Evolutionary conservation across 2,329 filamentous ascomycete species (phyloP).

Genomic region (Lecanoromycetidae sp.): DNA sequence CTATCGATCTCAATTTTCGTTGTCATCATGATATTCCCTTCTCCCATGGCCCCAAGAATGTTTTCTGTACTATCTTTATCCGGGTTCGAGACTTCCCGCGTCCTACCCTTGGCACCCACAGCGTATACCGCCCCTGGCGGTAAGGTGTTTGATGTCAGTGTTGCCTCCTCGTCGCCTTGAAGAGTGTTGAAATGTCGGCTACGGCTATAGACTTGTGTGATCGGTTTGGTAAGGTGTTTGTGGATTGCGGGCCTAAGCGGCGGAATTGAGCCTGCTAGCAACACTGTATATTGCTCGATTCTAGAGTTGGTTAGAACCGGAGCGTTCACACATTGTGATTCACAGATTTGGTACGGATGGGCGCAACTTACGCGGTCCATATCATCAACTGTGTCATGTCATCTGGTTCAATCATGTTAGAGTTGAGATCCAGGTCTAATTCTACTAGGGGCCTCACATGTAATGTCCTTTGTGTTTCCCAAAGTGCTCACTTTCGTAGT

Average conservation of each 20-base stretch:
- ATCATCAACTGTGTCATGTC: background rate
- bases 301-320: background rate
- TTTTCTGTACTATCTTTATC: background rate
- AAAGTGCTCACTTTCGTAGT: background rate
- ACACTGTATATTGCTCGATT: background rate
- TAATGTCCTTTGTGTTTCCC: background rate
- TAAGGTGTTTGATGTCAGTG: background rate
- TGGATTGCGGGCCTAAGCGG: background rate
- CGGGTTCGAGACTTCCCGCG: background rate
- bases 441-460: too few species aligned
- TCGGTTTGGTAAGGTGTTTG: background rate
- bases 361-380: slow-evolving; percentile 2
- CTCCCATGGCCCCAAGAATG: background rate
- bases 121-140: background rate
- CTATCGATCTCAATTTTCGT: background rate
- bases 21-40: slow-evolving; percentile 1
- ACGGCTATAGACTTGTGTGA: background rate
- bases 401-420: background rate
- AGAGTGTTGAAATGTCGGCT: background rate
- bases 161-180: background rate
- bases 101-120: background rate
- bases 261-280: slow-evolving; percentile 1
- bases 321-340: background rate
- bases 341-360: too few species aligned
- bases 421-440: background rate